Evolutionary conservation across 2,329 filamentous ascomycete genomes (phyloP), one percentile per base, ranked within the genome.

Genomic region (Chalaropsis thielavioides): DNA sequence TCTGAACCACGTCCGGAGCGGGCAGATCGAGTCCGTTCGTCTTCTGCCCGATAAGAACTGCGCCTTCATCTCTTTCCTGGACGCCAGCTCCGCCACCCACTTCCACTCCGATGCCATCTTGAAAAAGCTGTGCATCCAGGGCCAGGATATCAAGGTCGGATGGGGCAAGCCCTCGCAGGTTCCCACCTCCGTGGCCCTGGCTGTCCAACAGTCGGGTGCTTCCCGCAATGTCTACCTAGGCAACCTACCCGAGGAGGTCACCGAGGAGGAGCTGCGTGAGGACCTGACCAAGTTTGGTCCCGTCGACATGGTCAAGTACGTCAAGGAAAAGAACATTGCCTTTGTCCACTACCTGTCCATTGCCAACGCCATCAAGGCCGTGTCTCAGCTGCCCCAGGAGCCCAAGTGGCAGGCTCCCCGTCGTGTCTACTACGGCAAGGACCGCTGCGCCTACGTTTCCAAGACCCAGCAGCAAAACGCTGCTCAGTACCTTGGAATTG

Each of bases 401-500:
- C 80, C 89, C 44, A 96, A 96, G 77, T 99, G 94, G 94, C 92
- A 96, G 75, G 84, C 91, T 8, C 94, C 94, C 63, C 89, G 91
- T 69, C 89, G 94, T 63, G 94, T 99, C 11, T 97, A 96, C 81
- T 99, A 99, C 72, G 94, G 94, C 76, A 99, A 99, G 80, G 94
- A 99, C 74, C 85, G 94, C 68, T 99, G 94, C 72, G 94, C 94
- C 19, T 99, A 99, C 72, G 92, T 99, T 63, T 99, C 94, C 67
- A 99, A 99, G 83, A 99, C 94, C 0, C 94, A 99, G 77, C 94
- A 99, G 78, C 94, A 99, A 77, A 99, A 99, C 72, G 94, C 94
- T 7, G 94, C 94, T 41, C 94, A 99, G 76, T 99, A 97, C 74
- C 83, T 99, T 27, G 94, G 94, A 64, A 99, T 99, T 71, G 91